phyloP scores from a whole-genome alignment of 2,329 filamentous ascomycete species.

The Stemphylium vesicarium region DNA sequence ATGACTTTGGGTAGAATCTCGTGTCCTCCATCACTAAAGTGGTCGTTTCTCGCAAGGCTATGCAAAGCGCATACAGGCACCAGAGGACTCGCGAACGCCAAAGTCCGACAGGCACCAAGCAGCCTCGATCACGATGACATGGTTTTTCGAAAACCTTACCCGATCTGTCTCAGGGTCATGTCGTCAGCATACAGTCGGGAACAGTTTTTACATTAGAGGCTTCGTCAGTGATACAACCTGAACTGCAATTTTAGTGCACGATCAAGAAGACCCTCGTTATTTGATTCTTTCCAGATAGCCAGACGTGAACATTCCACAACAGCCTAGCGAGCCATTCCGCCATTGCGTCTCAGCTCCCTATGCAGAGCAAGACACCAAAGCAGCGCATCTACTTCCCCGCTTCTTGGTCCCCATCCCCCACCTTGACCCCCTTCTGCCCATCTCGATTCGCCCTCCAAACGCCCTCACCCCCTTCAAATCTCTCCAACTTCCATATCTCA shows the following conservation, averaged over 20 bases:
- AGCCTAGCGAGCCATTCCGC: too few species aligned
- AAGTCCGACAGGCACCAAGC: not conserved
- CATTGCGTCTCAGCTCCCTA: too few species aligned
- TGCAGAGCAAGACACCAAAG: too few species aligned
- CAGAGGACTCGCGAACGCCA: too few species aligned
- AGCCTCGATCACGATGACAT: not conserved
- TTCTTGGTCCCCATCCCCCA: slow-evolving; percentile 36
- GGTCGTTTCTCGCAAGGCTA: too few species aligned
- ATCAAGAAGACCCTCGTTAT: too few species aligned
- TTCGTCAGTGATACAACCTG: too few species aligned
- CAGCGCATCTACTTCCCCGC: too few species aligned
- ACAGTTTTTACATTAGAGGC: not conserved
- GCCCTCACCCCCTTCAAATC: slow-evolving; percentile 77
- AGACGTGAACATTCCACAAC: too few species aligned
- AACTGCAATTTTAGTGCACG: too few species aligned
- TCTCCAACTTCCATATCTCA: slow-evolving; percentile 96
- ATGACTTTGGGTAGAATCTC: not conserved
- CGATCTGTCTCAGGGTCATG: not conserved
- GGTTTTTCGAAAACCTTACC: not conserved
- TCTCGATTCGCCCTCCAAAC: slow-evolving; percentile 91
- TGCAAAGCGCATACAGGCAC: too few species aligned
- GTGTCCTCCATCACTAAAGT: not conserved
- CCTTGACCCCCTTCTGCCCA: slow-evolving; percentile 64
- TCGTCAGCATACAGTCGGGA: not conserved
- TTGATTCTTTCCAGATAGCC: too few species aligned